phyloP scores from a whole-genome alignment of 495 filamentous ascomycete species.

The Penicillium cataractarum region DNA sequence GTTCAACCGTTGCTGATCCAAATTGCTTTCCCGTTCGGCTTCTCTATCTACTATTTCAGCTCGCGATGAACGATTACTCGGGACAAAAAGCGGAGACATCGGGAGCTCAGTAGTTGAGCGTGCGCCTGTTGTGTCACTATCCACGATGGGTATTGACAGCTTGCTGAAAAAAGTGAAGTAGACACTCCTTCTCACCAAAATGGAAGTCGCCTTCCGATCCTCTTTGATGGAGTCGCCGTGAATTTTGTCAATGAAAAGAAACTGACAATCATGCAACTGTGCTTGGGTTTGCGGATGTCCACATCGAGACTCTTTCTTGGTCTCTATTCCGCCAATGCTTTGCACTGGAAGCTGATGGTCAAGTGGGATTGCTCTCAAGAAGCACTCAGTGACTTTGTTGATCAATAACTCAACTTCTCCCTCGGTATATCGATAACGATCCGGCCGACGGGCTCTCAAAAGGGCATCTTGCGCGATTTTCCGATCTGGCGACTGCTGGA shows the following conservation, averaged over 20 bases:
- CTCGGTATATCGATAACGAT: slow-evolving; percentile 32
- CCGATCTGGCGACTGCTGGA: slow-evolving; percentile 34
- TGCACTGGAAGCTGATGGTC: slow-evolving; percentile 11
- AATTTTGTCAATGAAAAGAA: slow-evolving; percentile 21
- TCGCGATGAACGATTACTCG: slow-evolving; percentile 1
- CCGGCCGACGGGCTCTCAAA: slow-evolving; percentile 34
- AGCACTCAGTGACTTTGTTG: slow-evolving; percentile 24
- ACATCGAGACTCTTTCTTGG: slow-evolving; percentile 15
- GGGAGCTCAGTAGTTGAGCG: slow-evolving; percentile 1
- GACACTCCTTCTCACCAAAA: slow-evolving; percentile 15
- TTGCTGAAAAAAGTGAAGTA: slow-evolving; percentile 17
- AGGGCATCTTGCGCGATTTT: slow-evolving; percentile 36
- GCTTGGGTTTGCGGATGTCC: slow-evolving; percentile 13
- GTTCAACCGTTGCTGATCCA: slow-evolving; percentile 6
- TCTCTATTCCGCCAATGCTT: slow-evolving; percentile 11
- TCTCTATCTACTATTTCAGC: background rate
- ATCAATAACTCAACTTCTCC: slow-evolving; percentile 28
- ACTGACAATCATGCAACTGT: slow-evolving; percentile 14
- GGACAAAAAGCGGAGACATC: slow-evolving; percentile 12
- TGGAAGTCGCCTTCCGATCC: slow-evolving; percentile 9
- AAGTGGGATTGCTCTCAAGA: slow-evolving; percentile 20
- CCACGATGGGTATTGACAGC: slow-evolving; percentile 1
- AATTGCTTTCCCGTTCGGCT: slow-evolving; percentile 1
- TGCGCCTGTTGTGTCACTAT: background rate
- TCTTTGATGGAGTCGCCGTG: slow-evolving; percentile 9